Percentiles rank a stretch among this genome's conserved stretches.
These are phyloP conservation scores for Sherardia arvensis DNA, from an alignment of 257 asterid genomes.

Conservation along the genomic window DNA sequence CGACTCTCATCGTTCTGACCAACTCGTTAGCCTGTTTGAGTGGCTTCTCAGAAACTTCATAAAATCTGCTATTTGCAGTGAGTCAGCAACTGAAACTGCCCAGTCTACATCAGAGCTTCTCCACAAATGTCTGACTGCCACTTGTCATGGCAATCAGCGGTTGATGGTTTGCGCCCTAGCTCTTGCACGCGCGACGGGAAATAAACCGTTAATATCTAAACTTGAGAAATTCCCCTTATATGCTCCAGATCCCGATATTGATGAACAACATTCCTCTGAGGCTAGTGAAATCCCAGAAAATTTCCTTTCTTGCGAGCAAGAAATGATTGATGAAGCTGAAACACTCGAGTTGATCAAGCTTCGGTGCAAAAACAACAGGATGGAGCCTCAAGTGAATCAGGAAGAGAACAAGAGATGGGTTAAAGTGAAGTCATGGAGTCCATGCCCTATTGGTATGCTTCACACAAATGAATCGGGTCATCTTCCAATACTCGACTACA, in stretches of 20 bases:
- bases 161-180: conserved; percentile 33
- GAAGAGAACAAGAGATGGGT: background rate
- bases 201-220: conserved; percentile 32
- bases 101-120: conserved; percentile 35
- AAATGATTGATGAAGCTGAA: background rate
- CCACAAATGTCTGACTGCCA: conserved; percentile 47
- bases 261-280: background rate
- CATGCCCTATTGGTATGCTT: background rate
- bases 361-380: background rate
- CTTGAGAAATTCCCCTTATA: background rate
- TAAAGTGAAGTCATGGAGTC: background rate
- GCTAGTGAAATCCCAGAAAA: background rate
- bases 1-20: conserved; percentile 21
- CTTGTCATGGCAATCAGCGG: conserved; percentile 33
- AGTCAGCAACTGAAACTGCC: conserved; percentile 26
- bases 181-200: conserved; percentile 46
- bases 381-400: background rate
- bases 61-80: conserved; percentile 17
- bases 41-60: conserved; percentile 42
- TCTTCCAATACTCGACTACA: background rate
- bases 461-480: background rate
- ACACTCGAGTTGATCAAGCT: background rate
- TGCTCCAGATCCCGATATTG: background rate
- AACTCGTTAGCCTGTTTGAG: conserved; percentile 41
- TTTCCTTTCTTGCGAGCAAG: background rate